A percentile compares a stretch with the other conserved stretches of the same genome.
These are phyloP conservation scores for Solanum bulbocastanum DNA, from an alignment of 257 asterid genomes.

Conservation along the genomic window DNA sequence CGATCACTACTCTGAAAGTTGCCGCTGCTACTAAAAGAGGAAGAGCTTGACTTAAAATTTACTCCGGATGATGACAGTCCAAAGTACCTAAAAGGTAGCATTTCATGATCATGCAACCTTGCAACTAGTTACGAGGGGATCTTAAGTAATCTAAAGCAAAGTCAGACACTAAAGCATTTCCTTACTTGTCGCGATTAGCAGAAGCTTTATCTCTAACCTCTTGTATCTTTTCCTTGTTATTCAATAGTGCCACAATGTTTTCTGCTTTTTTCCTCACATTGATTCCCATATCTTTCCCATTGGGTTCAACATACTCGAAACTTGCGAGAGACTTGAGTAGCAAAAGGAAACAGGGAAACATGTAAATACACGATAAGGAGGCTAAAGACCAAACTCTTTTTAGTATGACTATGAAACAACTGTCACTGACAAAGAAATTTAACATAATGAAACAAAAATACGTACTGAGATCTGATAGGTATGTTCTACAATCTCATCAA, in stretches of 20 bases:
- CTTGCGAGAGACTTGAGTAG: conserved; percentile 60
- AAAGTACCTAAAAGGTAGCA: conserved; percentile 44
- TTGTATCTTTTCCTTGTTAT: conserved; percentile 84
- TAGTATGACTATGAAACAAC: not conserved
- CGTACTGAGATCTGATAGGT: conserved; percentile 88
- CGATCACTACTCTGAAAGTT: conserved; percentile 4
- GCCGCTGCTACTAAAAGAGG: conserved; percentile 53
- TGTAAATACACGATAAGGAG: not conserved
- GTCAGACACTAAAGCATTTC: conserved; percentile 4
- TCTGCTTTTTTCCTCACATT: conserved; percentile 91
- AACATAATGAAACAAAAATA: conserved; percentile 6
- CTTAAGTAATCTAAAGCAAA: not conserved
- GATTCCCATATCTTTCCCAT: conserved; percentile 79
- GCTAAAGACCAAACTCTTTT: not conserved
- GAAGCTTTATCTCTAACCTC: conserved; percentile 81
- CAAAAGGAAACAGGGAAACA: not conserved
- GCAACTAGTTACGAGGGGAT: not conserved
- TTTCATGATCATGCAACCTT: not conserved
- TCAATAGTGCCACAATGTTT: conserved; percentile 60
- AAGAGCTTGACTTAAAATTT: conserved; percentile 61
- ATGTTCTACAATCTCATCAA: conserved; percentile 89
- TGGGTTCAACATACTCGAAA: conserved; percentile 88
- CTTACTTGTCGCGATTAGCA: conserved; percentile 82
- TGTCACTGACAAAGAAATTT: not conserved
- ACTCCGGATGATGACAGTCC: conserved; percentile 92